These are phyloP conservation scores for Cyberlindnera veronae DNA, from an alignment of 805 yeast species.

Conservation along the genomic window DNA sequence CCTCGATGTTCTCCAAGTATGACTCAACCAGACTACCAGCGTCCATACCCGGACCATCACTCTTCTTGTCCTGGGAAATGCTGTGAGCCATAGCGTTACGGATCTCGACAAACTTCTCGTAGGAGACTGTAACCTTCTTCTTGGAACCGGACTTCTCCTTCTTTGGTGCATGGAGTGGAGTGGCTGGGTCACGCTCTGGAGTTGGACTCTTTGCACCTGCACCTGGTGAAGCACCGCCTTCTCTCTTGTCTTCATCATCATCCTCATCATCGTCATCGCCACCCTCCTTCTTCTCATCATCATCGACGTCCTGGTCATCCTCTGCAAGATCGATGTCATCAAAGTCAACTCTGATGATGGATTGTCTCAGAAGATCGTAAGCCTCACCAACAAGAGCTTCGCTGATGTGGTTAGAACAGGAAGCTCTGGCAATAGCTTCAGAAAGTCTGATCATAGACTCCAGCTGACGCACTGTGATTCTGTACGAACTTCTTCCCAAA, in stretches of 20 bases:
- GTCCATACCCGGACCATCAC: slow-evolving; percentile 57
- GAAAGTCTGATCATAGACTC: slow-evolving; percentile 91
- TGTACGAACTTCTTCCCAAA: slow-evolving; percentile 74
- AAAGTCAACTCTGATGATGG: slow-evolving; percentile 89
- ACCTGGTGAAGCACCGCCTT: slow-evolving; percentile 9
- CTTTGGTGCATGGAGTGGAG: slow-evolving; percentile 3
- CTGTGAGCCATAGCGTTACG: slow-evolving; percentile 73
- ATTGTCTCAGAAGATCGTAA: slow-evolving; percentile 80
- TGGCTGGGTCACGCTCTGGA: slow-evolving; percentile 2
- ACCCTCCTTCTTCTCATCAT: too few species aligned
- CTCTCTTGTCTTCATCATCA: slow-evolving; percentile 8
- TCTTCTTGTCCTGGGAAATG: slow-evolving; percentile 54
- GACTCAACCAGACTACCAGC: slow-evolving; percentile 71
- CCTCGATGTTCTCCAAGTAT: slow-evolving; percentile 74
- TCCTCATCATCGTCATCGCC: slow-evolving; percentile 29
- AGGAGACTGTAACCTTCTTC: slow-evolving; percentile 57
- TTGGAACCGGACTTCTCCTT: slow-evolving; percentile 18
- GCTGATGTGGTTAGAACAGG: slow-evolving; percentile 63
- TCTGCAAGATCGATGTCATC: slow-evolving; percentile 88
- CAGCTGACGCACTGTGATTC: slow-evolving; percentile 95
- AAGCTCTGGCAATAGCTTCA: slow-evolving; percentile 96
- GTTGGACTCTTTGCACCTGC: slow-evolving; percentile 1
- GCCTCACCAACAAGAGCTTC: slow-evolving; percentile 92
- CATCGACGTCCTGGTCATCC: slow-evolving; percentile 36
- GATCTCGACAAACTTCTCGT: slow-evolving; percentile 82